Conservation (phyloP, 164 flowering plant species). For the Nelumbo lutea region DNA sequence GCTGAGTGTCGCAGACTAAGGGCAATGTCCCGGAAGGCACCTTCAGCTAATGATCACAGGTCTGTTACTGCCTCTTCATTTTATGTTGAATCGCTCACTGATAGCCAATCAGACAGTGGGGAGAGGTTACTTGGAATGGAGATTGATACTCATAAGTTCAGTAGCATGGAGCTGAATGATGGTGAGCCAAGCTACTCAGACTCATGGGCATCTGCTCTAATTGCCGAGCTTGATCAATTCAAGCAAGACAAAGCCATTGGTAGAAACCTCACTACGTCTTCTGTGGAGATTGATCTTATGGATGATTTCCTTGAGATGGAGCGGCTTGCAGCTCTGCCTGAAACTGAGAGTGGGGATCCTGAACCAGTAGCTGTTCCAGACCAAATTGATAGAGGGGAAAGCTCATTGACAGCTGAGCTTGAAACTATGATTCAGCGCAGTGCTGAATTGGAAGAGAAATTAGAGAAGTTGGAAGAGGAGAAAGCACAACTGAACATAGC, state of each 20-base stretch:
- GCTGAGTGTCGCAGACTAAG: slow-evolving; percentile 76
- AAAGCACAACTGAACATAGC: slow-evolving; percentile 41
- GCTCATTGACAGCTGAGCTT: slow-evolving; percentile 35
- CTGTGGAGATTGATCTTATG: slow-evolving; percentile 61
- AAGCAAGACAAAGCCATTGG: slow-evolving; percentile 39
- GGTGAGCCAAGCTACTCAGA: slow-evolving; percentile 38
- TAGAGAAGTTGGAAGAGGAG: slow-evolving; percentile 38
- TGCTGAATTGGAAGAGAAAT: slow-evolving; percentile 42
- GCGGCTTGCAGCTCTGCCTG: slow-evolving; percentile 64
- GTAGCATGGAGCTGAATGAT: slow-evolving; percentile 29
- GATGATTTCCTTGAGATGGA: slow-evolving; percentile 99
- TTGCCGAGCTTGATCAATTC: slow-evolving; percentile 61
- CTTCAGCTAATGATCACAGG: slow-evolving; percentile 37
- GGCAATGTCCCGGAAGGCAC: slow-evolving; percentile 35
- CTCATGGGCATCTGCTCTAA: slow-evolving; percentile 70
- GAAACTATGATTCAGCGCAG: slow-evolving; percentile 30
- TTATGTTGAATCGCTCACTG: slow-evolving; percentile 59
- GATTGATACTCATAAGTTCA: slow-evolving; percentile 26
- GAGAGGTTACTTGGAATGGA: slow-evolving; percentile 44
- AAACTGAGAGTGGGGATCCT: slow-evolving; percentile 20
- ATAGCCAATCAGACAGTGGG: slow-evolving; percentile 72
- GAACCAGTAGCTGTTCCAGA: slow-evolving; percentile 23
- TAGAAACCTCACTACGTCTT: slow-evolving; percentile 26
- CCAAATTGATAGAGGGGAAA: slow-evolving; percentile 19
- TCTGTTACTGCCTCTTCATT: slow-evolving; percentile 37